Percentiles rank a stretch among this genome's conserved stretches.
Conservation (phyloP, 768 basidiomycete species). For the Russula olivacea region DNA sequence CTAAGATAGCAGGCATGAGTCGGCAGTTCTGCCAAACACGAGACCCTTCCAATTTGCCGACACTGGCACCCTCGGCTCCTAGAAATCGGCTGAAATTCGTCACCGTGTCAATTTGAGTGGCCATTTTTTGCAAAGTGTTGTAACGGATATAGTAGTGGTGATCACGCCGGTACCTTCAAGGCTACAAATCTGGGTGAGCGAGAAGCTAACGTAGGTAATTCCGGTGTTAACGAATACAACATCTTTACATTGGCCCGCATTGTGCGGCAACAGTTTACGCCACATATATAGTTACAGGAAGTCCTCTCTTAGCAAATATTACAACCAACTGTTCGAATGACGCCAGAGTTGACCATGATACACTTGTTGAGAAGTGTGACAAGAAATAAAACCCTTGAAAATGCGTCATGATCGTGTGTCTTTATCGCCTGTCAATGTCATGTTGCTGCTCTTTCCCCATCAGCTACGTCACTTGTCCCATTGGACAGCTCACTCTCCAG, state of each 20-base stretch:
- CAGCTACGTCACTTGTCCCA: constrained; percentile 16
- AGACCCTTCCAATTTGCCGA: not conserved
- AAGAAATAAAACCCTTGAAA: not conserved
- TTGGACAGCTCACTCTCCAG: constrained; percentile 19
- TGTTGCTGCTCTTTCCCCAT: not conserved
- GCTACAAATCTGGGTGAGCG: not conserved
- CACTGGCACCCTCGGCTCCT: not conserved
- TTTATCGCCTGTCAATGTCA: not conserved
- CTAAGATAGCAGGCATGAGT: not conserved
- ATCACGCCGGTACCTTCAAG: too few relatives aligned
- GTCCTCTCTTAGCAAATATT: not conserved
- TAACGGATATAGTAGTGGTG: too few relatives aligned
- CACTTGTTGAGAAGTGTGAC: not conserved
- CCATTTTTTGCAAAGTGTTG: not conserved
- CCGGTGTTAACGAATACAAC: not conserved
- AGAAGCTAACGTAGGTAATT: not conserved
- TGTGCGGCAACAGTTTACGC: not conserved
- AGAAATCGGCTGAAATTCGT: not conserved
- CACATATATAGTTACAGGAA: constrained; percentile 1
- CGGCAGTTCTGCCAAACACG: not conserved
- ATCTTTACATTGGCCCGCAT: not conserved
- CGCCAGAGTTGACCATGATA: not conserved
- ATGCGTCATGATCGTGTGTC: not conserved
- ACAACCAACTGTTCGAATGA: not conserved
- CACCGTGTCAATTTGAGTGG: not conserved